phyloP scores from a whole-genome alignment of 257 asterid genomes.

The Eustoma russellianum region DNA sequence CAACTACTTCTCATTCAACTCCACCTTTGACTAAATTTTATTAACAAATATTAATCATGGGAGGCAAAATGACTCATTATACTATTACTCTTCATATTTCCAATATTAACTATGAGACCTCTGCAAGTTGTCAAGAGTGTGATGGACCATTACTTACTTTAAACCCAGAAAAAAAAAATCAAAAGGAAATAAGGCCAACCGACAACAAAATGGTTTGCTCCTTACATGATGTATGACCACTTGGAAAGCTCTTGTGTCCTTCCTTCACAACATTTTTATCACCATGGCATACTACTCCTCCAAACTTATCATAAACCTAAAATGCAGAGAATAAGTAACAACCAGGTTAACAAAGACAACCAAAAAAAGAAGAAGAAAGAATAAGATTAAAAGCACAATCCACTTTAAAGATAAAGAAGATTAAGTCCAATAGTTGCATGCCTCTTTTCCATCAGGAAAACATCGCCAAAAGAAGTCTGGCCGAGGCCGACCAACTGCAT shows the following conservation, averaged over 20 bases:
- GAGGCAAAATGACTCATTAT: no score
- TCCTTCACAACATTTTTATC: conserved; percentile 31
- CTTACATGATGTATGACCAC: conserved; percentile 94
- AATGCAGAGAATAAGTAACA: conserved; percentile 9
- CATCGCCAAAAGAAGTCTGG: conserved; percentile 98
- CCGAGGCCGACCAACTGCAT: conserved; percentile 84
- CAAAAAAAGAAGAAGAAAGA: background rate
- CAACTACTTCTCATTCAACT: no score
- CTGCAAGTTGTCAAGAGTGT: no score
- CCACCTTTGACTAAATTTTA: no score
- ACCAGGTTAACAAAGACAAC: background rate
- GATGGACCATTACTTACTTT: no score
- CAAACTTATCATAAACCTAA: conserved; percentile 64
- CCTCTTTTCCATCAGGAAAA: conserved; percentile 88
- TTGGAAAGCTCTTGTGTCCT: conserved; percentile 81
- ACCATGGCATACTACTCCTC: conserved; percentile 78
- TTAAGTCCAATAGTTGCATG: conserved; percentile 22
- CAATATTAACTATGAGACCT: no score
- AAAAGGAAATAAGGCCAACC: no score
- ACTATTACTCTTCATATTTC: no score
- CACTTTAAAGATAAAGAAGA: background rate
- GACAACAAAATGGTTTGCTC: background rate
- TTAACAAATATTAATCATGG: no score
- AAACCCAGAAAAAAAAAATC: no score
- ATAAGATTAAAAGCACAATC: conserved; percentile 2